Percentiles rank a stretch among this genome's conserved stretches.
phyloP scores from a whole-genome alignment of 1,284 basidiomycete genomes.

The Papiliotrema fonsecae region DNA sequence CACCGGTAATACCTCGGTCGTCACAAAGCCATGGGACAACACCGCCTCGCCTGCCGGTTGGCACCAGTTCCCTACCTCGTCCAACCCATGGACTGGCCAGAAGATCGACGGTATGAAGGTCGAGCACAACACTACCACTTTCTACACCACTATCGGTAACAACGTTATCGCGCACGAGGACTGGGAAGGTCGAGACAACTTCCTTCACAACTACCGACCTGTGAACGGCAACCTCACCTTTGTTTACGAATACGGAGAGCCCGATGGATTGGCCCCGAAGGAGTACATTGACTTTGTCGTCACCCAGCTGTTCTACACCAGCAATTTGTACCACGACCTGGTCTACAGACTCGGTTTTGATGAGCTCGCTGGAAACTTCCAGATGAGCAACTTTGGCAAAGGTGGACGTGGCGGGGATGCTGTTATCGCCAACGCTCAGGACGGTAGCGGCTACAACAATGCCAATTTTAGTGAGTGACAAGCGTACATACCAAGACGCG shows the following conservation, averaged over 20 bases:
- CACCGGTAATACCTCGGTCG: conserved; percentile 39
- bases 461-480: conserved; percentile 22
- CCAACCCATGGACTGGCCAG: conserved; percentile 38
- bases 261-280: conserved; percentile 51
- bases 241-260: conserved; percentile 62
- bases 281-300: conserved; percentile 80
- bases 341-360: conserved; percentile 73
- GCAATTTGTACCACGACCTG: conserved; percentile 62
- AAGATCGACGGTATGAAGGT: conserved; percentile 36
- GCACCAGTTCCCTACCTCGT: conserved; percentile 58
- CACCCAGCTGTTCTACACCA: conserved; percentile 89
- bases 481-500: neutral
- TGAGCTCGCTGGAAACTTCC: conserved; percentile 88
- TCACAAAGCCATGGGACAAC: conserved; percentile 60
- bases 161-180: conserved; percentile 59
- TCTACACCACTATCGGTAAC: conserved; percentile 81
- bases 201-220: conserved; percentile 74
- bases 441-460: conserved; percentile 81
- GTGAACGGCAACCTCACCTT: conserved; percentile 59
- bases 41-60: conserved; percentile 81
- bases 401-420: conserved; percentile 83
- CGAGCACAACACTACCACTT: conserved; percentile 53
- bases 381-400: conserved; percentile 88
- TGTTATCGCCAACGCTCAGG: conserved; percentile 82
- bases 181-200: conserved; percentile 71